Evolutionary conservation across 352 stramenopile genomes (phyloP), one percentile per base, ranked within the genome.

Genomic region (Plasmopara halstedii): DNA sequence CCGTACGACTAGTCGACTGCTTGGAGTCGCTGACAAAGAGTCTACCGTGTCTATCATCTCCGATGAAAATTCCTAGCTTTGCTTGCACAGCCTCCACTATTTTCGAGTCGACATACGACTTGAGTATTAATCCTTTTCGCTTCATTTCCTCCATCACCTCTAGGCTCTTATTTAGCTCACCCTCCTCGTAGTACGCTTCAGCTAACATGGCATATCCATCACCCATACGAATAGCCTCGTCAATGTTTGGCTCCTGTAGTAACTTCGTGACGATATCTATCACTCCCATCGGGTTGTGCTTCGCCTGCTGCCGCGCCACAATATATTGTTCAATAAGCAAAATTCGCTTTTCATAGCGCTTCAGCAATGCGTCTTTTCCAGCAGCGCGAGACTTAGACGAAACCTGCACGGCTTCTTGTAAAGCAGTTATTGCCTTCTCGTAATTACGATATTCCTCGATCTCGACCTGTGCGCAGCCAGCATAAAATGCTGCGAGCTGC

Each of bases 381-480:
- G 86, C 62, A 26, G 51, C 47, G 11, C 73, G 76, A 48, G 79
- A 75, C 49, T 96, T 97, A 31, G 62, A 56, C 10, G 95, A 56
- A 32, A 93, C 79, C 43, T 96, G 94, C 19, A 73, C 55, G 13
- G 93, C 88, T 55, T 98, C 85, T 36, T 94, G 87, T 6, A 98
- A 62, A 2, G 87, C 87, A 0, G 70, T 71, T 22, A 97, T 50
- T 3, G 92, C 88, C 55, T 97, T 97, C 1, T 94, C 83, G 41
- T 98, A 98, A 65, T 98, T 79, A n/a, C 87, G 69, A 46, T 86
- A 96, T 43, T 97, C 87, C 45, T 98, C 87, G 27, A 98, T 95
- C 55, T 97, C 91, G 10, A 84, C 68, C 42, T 96, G 83, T 1
- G 92, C 87, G 56, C 89, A 97, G 7, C 75, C 72, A 37, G 91